Base-by-base conservation (phyloP, 371 early-diverging fungal genomes). In the Gilbertella persicaria region DNA sequence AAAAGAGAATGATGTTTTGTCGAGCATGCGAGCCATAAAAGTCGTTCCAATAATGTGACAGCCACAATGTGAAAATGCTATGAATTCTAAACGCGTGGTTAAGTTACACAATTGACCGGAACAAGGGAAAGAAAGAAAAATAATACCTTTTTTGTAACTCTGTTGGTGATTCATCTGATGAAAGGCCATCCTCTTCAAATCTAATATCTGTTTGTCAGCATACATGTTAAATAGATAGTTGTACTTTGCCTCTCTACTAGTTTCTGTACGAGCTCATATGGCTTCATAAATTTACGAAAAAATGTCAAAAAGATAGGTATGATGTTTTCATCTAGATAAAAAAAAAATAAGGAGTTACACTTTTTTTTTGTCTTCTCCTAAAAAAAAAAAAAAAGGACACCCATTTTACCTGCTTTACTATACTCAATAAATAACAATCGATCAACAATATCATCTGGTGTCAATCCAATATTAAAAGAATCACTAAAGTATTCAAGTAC, bases 201-300 rank as follows among this genome's bases (percentile, higher is more conserved):
- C 75, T 70, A 47, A n/a, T n/a, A n/a, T n/a, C n/a, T n/a, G n/a
- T n/a, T n/a, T n/a, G n/a, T 25, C 19, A 30, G 37, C 20, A 14
- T 33, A 17, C 14, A 21, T n/a, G 23, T 16, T 17, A 13, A 43
- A 10, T 30, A 20, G 9, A 35, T 25, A 0, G 16, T 46, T 28
- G 33, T 26, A n/a, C 7, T 37, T 29, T 70, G 78, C 58, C 78
- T 71, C 16, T 70, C 73, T 16, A 80, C 73, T 10, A 83, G 53
- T 29, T 57, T 60, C 19, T 73, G 66, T 7, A 77, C 66, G 12
- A 83, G 62, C 12, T 77, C 78, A 14, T 66, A 55, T 7, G 83
- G 83, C n/a, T 69, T 79, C 76, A 83, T 74, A 35, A 83, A 80
- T 30, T 60, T 70, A 38, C 83, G 69, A 53, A 75, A 83, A 58